Evolutionary conservation across 2,329 filamentous ascomycete species (phyloP).

Genomic region (Acephala macrosclerotiorum): DNA sequence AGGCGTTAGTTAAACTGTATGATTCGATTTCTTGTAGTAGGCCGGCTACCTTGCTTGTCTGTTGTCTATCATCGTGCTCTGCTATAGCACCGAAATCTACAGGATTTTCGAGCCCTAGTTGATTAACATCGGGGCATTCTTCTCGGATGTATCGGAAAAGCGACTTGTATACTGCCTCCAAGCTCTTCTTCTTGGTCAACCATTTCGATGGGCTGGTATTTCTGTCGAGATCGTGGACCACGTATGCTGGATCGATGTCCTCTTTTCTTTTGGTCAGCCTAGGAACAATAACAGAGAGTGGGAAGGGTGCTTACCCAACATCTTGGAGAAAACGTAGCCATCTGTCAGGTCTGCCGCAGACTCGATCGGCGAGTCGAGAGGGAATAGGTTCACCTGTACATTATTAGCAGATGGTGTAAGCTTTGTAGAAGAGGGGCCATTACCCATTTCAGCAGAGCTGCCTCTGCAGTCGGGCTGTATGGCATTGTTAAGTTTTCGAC

Average conservation of each 20-base stretch:
- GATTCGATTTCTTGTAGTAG: background rate
- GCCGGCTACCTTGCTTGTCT: conserved; percentile 57
- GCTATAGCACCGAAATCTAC: conserved; percentile 63
- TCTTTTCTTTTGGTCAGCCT: conserved; percentile 48
- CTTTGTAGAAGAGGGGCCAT: conserved; percentile 33
- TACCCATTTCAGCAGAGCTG: conserved; percentile 64
- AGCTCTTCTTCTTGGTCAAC: conserved; percentile 55
- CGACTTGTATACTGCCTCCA: conserved; percentile 62
- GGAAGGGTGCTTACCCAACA: conserved; percentile 49
- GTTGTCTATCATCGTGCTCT: conserved; percentile 61
- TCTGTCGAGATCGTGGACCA: conserved; percentile 58
- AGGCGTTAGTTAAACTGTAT: conserved; percentile 34
- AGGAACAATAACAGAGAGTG: conserved; percentile 10
- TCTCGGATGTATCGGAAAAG: conserved; percentile 63
- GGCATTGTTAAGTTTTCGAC: conserved; percentile 28
- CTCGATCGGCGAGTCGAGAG: conserved; percentile 39
- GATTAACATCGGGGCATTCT: conserved; percentile 56
- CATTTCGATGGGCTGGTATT: conserved; percentile 48
- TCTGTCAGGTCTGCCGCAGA: conserved; percentile 45
- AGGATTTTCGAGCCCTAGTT: conserved; percentile 56
- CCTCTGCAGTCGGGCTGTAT: conserved; percentile 52
- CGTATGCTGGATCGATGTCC: conserved; percentile 64
- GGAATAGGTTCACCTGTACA: conserved; percentile 46
- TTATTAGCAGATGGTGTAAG: conserved; percentile 27
- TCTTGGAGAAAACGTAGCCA: conserved; percentile 43